Conservation (phyloP, 306 rosid species). For the Argentina anserina region DNA sequence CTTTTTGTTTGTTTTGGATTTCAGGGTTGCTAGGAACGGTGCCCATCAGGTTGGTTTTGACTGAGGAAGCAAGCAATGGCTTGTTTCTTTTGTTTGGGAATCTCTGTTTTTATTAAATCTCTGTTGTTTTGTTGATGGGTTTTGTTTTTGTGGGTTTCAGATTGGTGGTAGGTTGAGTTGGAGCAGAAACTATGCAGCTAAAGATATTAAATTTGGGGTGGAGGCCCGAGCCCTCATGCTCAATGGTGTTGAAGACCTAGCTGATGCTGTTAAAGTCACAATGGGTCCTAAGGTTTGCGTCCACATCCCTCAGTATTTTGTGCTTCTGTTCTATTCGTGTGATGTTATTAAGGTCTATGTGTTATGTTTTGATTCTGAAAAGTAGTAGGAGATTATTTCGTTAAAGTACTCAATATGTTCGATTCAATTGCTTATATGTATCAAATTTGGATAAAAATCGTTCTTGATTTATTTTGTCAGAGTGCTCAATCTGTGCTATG, state of each 20-base stretch:
- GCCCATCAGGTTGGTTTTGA: constrained; percentile 57
- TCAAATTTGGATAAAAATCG: not conserved
- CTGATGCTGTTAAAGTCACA: constrained; percentile 91
- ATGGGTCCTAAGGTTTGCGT: constrained; percentile 93
- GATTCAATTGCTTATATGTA: not conserved
- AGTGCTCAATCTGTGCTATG: too few species aligned
- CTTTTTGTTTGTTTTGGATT: constrained; percentile 8
- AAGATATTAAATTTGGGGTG: constrained; percentile 86
- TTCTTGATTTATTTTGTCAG: not conserved
- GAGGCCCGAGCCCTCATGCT: constrained; percentile 96
- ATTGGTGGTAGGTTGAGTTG: constrained; percentile 60
- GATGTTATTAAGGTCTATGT: not conserved
- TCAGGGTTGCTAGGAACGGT: constrained; percentile 64
- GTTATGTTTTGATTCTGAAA: not conserved
- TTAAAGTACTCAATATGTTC: not conserved
- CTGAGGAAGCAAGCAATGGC: not conserved
- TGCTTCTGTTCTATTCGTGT: not conserved
- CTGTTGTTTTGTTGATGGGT: not conserved
- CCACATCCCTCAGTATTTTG: not conserved
- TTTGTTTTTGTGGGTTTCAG: constrained; percentile 24
- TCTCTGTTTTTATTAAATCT: not conserved
- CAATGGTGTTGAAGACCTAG: constrained; percentile 90
- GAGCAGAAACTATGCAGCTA: constrained; percentile 85
- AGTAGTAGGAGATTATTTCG: not conserved
- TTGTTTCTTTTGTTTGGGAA: not conserved